A percentile compares a stretch with the other conserved stretches of the same genome.
Evolutionary conservation across 768 basidiomycete genomes (phyloP).

Genomic region (Hygrocybe punicea): DNA sequence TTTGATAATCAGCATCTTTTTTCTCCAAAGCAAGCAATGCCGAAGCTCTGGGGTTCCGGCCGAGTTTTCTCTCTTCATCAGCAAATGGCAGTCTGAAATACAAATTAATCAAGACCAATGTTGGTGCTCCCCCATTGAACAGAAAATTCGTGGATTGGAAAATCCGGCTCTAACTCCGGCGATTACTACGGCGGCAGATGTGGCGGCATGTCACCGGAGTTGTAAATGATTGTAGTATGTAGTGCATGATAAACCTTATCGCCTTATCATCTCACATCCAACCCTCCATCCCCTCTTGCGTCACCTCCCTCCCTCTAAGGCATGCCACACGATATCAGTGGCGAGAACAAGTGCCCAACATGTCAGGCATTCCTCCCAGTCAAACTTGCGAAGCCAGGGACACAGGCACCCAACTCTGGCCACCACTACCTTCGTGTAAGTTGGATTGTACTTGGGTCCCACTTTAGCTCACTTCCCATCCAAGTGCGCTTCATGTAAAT

Average conservation of each 20-base stretch:
- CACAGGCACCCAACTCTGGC: not conserved
- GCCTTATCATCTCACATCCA: not conserved
- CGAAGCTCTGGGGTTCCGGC: too few species aligned
- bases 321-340: not conserved
- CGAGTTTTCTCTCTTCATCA: too few species aligned
- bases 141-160: too few species aligned
- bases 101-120: too few species aligned
- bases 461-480: too few species aligned
- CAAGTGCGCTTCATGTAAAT: not conserved
- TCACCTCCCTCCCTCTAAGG: not conserved
- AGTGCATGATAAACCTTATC: not conserved
- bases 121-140: too few species aligned
- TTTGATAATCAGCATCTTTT: too few species aligned
- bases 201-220: not conserved
- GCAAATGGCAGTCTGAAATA: too few species aligned
- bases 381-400: not conserved
- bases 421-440: not conserved
- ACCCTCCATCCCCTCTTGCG: not conserved
- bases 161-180: not conserved
- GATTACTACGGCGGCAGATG: not conserved
- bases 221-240: not conserved
- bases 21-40: too few species aligned
- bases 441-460: not conserved
- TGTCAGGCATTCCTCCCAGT: not conserved
- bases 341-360: not conserved